Evolutionary conservation across 768 basidiomycete genomes (phyloP).

Genomic region (Cystobasidium onofrii): DNA sequence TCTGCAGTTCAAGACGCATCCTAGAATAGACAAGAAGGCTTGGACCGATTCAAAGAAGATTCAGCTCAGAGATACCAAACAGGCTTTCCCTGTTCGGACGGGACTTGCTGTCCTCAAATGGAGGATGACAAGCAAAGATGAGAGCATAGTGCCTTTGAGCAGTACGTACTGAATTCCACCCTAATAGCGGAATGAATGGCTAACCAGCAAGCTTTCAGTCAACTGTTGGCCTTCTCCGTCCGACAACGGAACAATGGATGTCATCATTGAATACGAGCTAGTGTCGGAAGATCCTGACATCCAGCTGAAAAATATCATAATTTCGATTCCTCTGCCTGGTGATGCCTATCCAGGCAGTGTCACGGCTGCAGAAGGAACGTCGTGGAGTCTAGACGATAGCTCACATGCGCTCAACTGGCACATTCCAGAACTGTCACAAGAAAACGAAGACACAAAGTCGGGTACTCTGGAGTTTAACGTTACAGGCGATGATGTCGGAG

Average conservation of each 20-base stretch:
- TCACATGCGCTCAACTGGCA: slow-evolving; percentile 79
- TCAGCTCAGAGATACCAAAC: slow-evolving; percentile 71
- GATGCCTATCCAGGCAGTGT: slow-evolving; percentile 75
- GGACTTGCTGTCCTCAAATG: slow-evolving; percentile 79
- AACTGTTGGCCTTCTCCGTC: slow-evolving; percentile 95
- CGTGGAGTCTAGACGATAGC: slow-evolving; percentile 69
- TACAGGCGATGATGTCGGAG: slow-evolving; percentile 68
- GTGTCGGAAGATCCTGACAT: slow-evolving; percentile 62
- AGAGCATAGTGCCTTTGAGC: slow-evolving; percentile 79
- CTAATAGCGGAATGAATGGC: too few relatives aligned
- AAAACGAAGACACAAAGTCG: slow-evolving; percentile 53
- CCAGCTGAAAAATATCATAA: slow-evolving; percentile 71
- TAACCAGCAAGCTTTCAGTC: slow-evolving; percentile 51
- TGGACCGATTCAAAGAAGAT: slow-evolving; percentile 62
- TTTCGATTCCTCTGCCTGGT: slow-evolving; percentile 81
- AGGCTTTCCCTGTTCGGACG: slow-evolving; percentile 79
- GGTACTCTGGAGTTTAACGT: slow-evolving; percentile 88
- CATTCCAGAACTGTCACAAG: slow-evolving; percentile 58
- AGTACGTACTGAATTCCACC: slow-evolving; percentile 54
- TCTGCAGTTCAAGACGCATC: slow-evolving; percentile 94
- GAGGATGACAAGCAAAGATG: slow-evolving; percentile 82
- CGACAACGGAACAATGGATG: slow-evolving; percentile 83
- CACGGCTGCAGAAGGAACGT: slow-evolving; percentile 57
- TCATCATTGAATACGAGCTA: slow-evolving; percentile 95
- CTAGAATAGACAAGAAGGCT: slow-evolving; percentile 78